Conservation (phyloP, 2,329 filamentous ascomycete species). For the Cladosporium halotolerans region DNA sequence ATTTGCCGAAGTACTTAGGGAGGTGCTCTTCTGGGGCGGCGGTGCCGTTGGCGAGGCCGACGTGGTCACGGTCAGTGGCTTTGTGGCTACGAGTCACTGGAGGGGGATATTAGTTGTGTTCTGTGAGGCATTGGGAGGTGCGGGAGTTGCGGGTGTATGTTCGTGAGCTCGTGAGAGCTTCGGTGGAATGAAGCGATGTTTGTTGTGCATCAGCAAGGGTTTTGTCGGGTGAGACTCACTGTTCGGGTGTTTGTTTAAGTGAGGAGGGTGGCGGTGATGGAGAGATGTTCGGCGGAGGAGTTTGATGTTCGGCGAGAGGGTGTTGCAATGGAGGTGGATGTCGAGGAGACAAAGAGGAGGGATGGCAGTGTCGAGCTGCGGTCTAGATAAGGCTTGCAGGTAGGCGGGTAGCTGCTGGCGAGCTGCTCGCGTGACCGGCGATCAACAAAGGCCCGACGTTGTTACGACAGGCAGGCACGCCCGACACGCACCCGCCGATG, state of each 20-base stretch:
- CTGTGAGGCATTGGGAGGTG: not conserved
- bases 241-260: not conserved
- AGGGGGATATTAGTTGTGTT: not conserved
- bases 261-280: not conserved
- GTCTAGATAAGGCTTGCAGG: not conserved
- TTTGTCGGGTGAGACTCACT: not conserved
- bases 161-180: not conserved
- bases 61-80: conserved; percentile 87
- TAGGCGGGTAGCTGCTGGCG: not conserved
- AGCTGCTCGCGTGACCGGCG: conserved; percentile 11
- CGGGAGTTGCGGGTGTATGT: not conserved
- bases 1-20: conserved; percentile 89
- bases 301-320: not conserved
- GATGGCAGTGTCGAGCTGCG: conserved; percentile 5
- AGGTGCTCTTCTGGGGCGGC: conserved; percentile 64
- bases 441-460: conserved; percentile 10
- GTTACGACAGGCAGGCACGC: conserved; percentile 4
- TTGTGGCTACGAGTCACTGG: conserved; percentile 98
- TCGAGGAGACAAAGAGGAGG: not conserved
- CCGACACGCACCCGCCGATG: not conserved
- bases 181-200: not conserved
- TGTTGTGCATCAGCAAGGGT: conserved; percentile 1
- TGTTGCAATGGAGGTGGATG: not conserved
- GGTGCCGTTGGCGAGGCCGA: conserved; percentile 67
- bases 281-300: not conserved